Evolutionary conservation across 1,139 yeast genomes (phyloP), one percentile per base, ranked within the genome.

Genomic region (Candida sojae): DNA sequence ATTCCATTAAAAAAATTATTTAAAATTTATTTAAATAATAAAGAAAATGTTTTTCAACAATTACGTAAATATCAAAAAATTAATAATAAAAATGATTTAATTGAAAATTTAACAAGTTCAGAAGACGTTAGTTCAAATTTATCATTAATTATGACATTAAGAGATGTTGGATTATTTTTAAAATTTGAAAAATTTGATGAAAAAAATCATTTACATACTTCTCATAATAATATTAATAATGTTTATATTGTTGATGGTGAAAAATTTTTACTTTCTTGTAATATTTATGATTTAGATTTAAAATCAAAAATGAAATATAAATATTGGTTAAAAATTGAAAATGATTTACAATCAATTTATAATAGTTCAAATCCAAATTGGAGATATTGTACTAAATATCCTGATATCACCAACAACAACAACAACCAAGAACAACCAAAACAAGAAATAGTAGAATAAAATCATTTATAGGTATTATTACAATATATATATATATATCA

Each of bases 151-250:
- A 82, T 82, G 86, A 77, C 86, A 0, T 58, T 82, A 47, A 66
- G 84, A 51, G 86, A 82, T 58, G 80, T 79, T 17, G 83, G 85
- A 1, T 54, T 82, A 11, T 77, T 81, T 51, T 57, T 78, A 37
- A 70, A 68, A 46, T 65, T 79, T 55, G 76, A 70, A 53, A 68
- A 67, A 51, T 68, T 62, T 46, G 66, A 71, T 52, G 57, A 52
- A 39, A 38, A 47, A 34, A 69, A 69, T 48, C 60, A 69, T 50
- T 51, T 55, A 44, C 77, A 70, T 52, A 70, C 65, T 47, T 64
- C 70, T 11, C 74, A 69, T 47, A 65, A 70, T 46, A 67, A 71
- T 49, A 61, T 68, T 38, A 56, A 68, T 45, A 70, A 70, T 49
- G 50, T 70, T n/a, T 58, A 70, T 32, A 55, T 28, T 3, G 44